Evolutionary conservation across 2,329 filamentous ascomycete species (phyloP), one percentile per base, ranked within the genome.

Genomic region (Polychaeton citri): DNA sequence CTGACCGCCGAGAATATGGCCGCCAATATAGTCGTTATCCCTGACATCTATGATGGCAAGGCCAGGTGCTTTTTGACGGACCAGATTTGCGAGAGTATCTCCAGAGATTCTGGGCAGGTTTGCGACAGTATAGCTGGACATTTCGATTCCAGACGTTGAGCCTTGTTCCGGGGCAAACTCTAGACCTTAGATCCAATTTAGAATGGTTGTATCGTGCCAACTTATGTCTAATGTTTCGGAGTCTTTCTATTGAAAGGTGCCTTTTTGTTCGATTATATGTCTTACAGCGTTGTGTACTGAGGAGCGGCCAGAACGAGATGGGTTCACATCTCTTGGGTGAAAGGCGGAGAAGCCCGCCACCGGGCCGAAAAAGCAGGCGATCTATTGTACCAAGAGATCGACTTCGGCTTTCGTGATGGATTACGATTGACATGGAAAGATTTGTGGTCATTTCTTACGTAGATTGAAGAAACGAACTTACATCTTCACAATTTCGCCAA

Each of bases 21-120:
- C 88, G 46, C 88, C 88, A 33, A 95, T 71, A 60, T 90, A 78
- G 61, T 96, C 88, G 46, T 78, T 76, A 57, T 95, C 90, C 39
- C 90, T 77, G 6, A 96, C 90, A 57, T 96, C 90, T 39, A 96
- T 72, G 24, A 96, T 68, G 7, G 83, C 83, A 38, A 86, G 69
- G 21, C 20, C 39, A 39, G 53, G 26, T 38, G 47, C 34, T 36
- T 47, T 49, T 15, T 37, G 34, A 40, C 38, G 49, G 33, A 88
- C 69, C 34, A 76, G 66, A 15, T 72, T 61, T 0, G 81, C 76
- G 35, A 93, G 75, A n/a, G 69, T 62, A 43, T 80, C 68, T 21
- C 78, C 76, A 7, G 72, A 70, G 49, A 93, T 77, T 54, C 74
- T 76, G 48, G 71, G 64, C 21, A 93, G 69, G 32, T 61, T 69